Conservation (phyloP, 192 early-diverging fungal genomes). For the Kickxella alabastrina region DNA sequence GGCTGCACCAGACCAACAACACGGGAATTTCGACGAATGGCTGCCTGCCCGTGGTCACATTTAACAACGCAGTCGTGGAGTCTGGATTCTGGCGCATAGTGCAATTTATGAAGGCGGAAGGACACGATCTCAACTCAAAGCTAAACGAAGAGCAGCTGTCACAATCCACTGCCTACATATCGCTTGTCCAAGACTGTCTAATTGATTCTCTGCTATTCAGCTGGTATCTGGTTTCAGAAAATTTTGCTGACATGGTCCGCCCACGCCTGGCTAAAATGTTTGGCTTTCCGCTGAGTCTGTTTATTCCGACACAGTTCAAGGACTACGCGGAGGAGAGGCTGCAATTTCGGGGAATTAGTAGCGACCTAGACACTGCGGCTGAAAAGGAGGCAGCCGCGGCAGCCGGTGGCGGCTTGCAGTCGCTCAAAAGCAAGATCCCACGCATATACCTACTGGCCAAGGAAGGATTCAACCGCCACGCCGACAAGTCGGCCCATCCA, state of each 20-base stretch:
- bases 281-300: constrained; percentile 62
- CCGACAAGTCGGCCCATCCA: constrained; percentile 48
- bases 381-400: constrained; percentile 5
- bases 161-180: constrained; percentile 51
- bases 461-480: constrained; percentile 48
- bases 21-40: constrained; percentile 27
- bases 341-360: constrained; percentile 17
- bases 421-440: constrained; percentile 18
- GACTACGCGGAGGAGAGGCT: constrained; percentile 67
- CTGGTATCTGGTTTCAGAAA: constrained; percentile 79
- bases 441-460: constrained; percentile 34
- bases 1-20: constrained; percentile 30
- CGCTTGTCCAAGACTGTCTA: constrained; percentile 74
- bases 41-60: constrained; percentile 28
- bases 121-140: constrained; percentile 13
- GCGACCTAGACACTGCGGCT: constrained; percentile 45
- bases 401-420: neutral
- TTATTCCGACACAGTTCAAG: constrained; percentile 70
- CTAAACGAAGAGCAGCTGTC: constrained; percentile 35
- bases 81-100: constrained; percentile 44
- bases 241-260: constrained; percentile 71
- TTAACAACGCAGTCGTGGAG: constrained; percentile 17
- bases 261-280: constrained; percentile 70
- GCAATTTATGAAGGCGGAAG: constrained; percentile 33
- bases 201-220: constrained; percentile 77